Percentiles rank a stretch among this genome's conserved stretches.
These are phyloP conservation scores for Puccinia brachypodii DNA, from an alignment of 1,284 basidiomycete genomes.

Conservation along the genomic window DNA sequence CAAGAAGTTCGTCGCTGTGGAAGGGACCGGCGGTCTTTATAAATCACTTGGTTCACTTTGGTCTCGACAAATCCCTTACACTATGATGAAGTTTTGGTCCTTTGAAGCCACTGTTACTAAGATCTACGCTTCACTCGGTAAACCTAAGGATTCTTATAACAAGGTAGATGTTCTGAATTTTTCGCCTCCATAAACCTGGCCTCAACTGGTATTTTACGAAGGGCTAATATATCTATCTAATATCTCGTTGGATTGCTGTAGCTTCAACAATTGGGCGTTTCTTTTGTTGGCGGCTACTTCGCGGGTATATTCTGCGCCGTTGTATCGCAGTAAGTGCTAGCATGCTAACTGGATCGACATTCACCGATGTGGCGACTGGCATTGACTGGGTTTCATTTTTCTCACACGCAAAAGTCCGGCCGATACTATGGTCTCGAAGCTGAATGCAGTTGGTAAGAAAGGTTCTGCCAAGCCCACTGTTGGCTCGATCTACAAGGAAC, in stretches of 20 bases:
- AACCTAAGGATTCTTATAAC: conserved; percentile 55
- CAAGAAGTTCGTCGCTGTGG: conserved; percentile 54
- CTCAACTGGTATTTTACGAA: neutral
- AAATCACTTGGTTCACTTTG: conserved; percentile 57
- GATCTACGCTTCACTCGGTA: conserved; percentile 53
- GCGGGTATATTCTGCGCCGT: conserved; percentile 56
- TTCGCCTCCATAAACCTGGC: neutral
- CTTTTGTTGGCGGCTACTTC: conserved; percentile 54
- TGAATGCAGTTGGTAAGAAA: conserved; percentile 55
- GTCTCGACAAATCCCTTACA: conserved; percentile 57
- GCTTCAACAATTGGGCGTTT: conserved; percentile 56
- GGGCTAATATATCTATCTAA: too few species aligned
- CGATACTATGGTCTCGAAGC: conserved; percentile 56
- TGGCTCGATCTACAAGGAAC: conserved; percentile 55
- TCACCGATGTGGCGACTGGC: neutral
- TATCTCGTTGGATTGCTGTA: too few species aligned
- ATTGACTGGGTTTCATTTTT: neutral
- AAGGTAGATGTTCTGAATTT: conserved; percentile 49
- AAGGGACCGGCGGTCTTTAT: conserved; percentile 55
- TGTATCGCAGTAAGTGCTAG: conserved; percentile 52
- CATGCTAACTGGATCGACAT: neutral
- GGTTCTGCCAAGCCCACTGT: conserved; percentile 55
- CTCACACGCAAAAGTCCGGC: conserved; percentile 52
- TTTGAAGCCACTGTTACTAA: conserved; percentile 56
- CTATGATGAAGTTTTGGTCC: conserved; percentile 54